Percentiles rank a stretch among this genome's conserved stretches.
These are phyloP conservation scores for Botrytis aclada DNA, from an alignment of 2,329 filamentous ascomycete species.

Conservation along the genomic window DNA sequence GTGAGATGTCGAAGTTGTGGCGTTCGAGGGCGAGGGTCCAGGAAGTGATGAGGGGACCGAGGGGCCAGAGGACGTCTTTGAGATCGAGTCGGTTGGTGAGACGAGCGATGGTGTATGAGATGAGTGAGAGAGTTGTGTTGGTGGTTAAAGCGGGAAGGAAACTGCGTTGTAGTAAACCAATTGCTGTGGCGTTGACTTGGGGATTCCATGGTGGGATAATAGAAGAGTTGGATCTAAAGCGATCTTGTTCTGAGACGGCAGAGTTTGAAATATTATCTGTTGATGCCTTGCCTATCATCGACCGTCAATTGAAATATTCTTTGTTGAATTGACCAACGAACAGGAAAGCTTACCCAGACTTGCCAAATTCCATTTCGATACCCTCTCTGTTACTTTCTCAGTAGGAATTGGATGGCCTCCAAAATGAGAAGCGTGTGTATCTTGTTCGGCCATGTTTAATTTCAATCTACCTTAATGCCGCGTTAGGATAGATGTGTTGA, in stretches of 20 bases:
- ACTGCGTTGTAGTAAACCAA: slow-evolving; percentile 21
- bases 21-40: slow-evolving; percentile 21
- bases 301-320: not conserved
- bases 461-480: not conserved
- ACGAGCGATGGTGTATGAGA: slow-evolving; percentile 19
- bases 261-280: not conserved
- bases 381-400: slow-evolving; percentile 4
- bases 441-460: slow-evolving; percentile 18
- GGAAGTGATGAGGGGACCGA: slow-evolving; percentile 19
- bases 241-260: slow-evolving; percentile 6
- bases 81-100: slow-evolving; percentile 21
- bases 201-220: slow-evolving; percentile 17
- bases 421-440: slow-evolving; percentile 16
- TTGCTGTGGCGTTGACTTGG: slow-evolving; percentile 12
- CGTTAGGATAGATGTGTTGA: not conserved
- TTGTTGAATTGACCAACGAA: not conserved
- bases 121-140: slow-evolving; percentile 20
- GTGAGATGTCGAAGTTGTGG: slow-evolving; percentile 14
- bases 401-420: slow-evolving; percentile 14
- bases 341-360: not conserved
- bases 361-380: not conserved
- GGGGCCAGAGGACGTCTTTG: slow-evolving; percentile 23
- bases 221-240: not conserved
- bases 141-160: slow-evolving; percentile 21
- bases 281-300: slow-evolving; percentile 9